Evolutionary conservation across 1,284 basidiomycete genomes (phyloP).

Genomic region (Mycena citricolor): DNA sequence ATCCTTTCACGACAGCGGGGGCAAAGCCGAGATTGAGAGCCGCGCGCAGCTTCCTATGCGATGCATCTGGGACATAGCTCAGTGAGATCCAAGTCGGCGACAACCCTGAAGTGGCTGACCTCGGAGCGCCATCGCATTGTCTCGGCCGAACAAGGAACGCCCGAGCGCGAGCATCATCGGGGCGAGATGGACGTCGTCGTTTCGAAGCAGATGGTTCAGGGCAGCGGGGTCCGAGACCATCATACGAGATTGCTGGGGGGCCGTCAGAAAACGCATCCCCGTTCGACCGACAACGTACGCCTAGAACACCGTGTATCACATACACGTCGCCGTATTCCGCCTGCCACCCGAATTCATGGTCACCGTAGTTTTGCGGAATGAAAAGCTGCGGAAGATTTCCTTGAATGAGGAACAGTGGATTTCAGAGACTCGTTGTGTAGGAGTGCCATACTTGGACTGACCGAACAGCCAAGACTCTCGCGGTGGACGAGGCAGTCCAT

Average conservation of each 20-base stretch:
- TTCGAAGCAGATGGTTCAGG: slow-evolving; percentile 14
- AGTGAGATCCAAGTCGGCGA: background rate
- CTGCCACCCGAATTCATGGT: slow-evolving; percentile 17
- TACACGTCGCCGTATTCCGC: slow-evolving; percentile 12
- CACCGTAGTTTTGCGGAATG: slow-evolving; percentile 13
- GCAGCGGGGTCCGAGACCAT: slow-evolving; percentile 16
- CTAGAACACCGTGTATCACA: slow-evolving; percentile 14
- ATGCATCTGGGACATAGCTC: slow-evolving; percentile 1
- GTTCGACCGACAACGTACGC: slow-evolving; percentile 1
- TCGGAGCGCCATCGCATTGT: slow-evolving; percentile 15
- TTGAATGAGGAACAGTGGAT: too few species aligned
- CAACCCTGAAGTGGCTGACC: background rate
- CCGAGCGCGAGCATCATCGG: slow-evolving; percentile 10
- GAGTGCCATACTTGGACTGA: too few species aligned
- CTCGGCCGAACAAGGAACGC: slow-evolving; percentile 12
- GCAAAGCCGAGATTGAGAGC: slow-evolving; percentile 16
- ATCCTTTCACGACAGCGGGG: slow-evolving; percentile 1
- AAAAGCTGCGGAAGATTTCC: slow-evolving; percentile 16
- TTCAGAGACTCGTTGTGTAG: too few species aligned
- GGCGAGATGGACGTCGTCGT: slow-evolving; percentile 8
- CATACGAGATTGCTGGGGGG: slow-evolving; percentile 11
- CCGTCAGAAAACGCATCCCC: background rate
- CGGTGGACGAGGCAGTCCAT: too few species aligned
- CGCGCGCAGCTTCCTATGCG: slow-evolving; percentile 15
- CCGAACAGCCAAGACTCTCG: too few species aligned